These are phyloP conservation scores for Neurospora sp. DNA, from an alignment of 495 filamentous ascomycete species.

Conservation along the genomic window DNA sequence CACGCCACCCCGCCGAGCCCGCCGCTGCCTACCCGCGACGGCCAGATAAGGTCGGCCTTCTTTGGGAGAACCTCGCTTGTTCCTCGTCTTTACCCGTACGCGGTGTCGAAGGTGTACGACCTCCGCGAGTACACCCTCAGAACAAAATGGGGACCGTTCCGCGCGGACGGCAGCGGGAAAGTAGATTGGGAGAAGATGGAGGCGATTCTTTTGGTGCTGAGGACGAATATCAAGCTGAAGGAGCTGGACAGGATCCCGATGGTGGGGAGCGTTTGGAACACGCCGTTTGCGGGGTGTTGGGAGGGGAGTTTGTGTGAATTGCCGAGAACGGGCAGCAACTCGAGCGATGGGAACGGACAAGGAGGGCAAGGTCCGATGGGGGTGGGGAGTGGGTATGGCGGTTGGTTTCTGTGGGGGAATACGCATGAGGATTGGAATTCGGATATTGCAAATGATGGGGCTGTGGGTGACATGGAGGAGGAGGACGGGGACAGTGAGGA, in stretches of 20 bases:
- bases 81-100: conserved; percentile 38
- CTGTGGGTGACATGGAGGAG: not conserved
- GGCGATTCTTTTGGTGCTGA: conserved; percentile 50
- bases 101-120: conserved; percentile 54
- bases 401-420: not conserved
- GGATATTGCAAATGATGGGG: not conserved
- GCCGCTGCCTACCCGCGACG: conserved; percentile 26
- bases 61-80: not conserved
- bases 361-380: not conserved
- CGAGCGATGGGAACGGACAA: not conserved
- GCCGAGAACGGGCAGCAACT: conserved; percentile 1
- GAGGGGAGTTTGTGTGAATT: conserved; percentile 34
- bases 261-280: conserved; percentile 39
- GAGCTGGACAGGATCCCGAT: conserved; percentile 29
- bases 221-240: conserved; percentile 41
- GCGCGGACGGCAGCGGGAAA: conserved; percentile 35
- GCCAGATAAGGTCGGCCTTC: conserved; percentile 10
- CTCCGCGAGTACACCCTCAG: conserved; percentile 47
- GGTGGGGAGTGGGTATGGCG: not conserved
- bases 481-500: not conserved
- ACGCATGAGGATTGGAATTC: not conserved
- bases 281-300: conserved; percentile 43
- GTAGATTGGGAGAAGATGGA: conserved; percentile 67
- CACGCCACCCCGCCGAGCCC: not conserved
- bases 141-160: conserved; percentile 54